Conservation (phyloP, 805 yeast genomes). For the Suhomyces canberraensis region DNA sequence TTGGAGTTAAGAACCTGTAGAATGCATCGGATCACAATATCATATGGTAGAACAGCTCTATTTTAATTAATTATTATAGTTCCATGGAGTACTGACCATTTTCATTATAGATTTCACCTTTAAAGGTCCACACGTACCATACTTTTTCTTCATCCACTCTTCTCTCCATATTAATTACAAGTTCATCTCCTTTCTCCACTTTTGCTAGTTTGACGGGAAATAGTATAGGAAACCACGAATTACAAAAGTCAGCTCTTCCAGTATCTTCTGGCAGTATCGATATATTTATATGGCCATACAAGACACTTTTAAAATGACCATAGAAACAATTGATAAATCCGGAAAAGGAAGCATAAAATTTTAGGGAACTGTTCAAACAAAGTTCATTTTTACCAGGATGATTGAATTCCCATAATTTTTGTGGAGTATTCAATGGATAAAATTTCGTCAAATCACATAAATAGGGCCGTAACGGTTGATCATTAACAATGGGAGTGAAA, state of each 20-base stretch:
- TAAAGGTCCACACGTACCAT: constrained; percentile 26
- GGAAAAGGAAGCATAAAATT: constrained; percentile 43
- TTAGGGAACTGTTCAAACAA: constrained; percentile 35
- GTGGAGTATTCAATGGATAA: constrained; percentile 29
- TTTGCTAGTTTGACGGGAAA: constrained; percentile 25
- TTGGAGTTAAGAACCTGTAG: too few species aligned
- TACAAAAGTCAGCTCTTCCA: constrained; percentile 19
- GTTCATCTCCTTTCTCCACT: constrained; percentile 7
- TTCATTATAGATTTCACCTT: constrained; percentile 16
- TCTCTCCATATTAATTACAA: constrained; percentile 13
- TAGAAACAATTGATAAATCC: constrained; percentile 63
- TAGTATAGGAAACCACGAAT: constrained; percentile 38
- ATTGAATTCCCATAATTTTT: constrained; percentile 59
- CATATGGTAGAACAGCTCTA: too few species aligned
- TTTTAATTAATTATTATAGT: too few species aligned
- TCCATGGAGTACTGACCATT: constrained; percentile 13
- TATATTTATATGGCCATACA: constrained; percentile 58
- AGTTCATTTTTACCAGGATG: constrained; percentile 44
- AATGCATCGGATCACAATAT: too few species aligned
- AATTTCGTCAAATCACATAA: constrained; percentile 18
- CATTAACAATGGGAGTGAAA: constrained; percentile 46
- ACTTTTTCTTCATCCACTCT: constrained; percentile 10
- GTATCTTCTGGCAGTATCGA: constrained; percentile 33
- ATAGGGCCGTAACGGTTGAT: constrained; percentile 17
- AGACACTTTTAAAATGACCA: constrained; percentile 69